Evolutionary conservation across 495 filamentous ascomycete species (phyloP).

Genomic region (Evansstolkia leycettana): DNA sequence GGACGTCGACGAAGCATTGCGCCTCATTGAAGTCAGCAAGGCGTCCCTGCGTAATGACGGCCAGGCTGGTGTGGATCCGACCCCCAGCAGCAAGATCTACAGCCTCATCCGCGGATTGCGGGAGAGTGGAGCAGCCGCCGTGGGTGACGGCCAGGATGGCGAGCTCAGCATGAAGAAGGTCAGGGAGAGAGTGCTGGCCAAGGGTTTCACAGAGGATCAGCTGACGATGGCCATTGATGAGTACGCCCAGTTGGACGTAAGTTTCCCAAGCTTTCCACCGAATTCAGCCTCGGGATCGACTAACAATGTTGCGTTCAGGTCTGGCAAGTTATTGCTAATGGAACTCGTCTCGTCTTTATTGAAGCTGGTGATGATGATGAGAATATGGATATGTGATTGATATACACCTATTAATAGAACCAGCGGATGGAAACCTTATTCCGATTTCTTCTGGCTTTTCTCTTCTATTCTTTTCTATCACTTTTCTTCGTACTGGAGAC

Average conservation of each 20-base stretch:
- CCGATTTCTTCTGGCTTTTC: no score
- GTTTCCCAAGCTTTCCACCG: conserved; percentile 24
- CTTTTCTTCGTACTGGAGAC: background rate
- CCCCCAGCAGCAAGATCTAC: conserved; percentile 81
- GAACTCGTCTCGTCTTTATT: conserved; percentile 75
- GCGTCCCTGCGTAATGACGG: conserved; percentile 65
- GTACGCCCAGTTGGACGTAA: conserved; percentile 78
- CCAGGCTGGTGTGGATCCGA: conserved; percentile 50
- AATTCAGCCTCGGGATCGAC: conserved; percentile 3
- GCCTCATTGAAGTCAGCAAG: conserved; percentile 85
- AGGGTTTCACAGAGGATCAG: conserved; percentile 93
- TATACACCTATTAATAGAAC: background rate
- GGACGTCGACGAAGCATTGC: conserved; percentile 89
- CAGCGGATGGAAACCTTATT: no score
- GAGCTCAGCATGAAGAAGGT: conserved; percentile 81
- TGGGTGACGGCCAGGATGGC: conserved; percentile 54
- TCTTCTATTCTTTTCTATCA: background rate
- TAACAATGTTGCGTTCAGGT: conserved; percentile 44
- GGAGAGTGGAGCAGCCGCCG: conserved; percentile 68
- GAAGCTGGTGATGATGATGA: conserved; percentile 41
- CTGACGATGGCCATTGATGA: conserved; percentile 76
- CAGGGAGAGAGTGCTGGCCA: conserved; percentile 79
- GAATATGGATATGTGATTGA: conserved; percentile 39
- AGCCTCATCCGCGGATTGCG: conserved; percentile 77
- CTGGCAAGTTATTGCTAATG: conserved; percentile 88